Evolutionary conservation across 2,329 filamentous ascomycete species (phyloP), one percentile per base, ranked within the genome.

Genomic region (Fusarium acutatum): DNA sequence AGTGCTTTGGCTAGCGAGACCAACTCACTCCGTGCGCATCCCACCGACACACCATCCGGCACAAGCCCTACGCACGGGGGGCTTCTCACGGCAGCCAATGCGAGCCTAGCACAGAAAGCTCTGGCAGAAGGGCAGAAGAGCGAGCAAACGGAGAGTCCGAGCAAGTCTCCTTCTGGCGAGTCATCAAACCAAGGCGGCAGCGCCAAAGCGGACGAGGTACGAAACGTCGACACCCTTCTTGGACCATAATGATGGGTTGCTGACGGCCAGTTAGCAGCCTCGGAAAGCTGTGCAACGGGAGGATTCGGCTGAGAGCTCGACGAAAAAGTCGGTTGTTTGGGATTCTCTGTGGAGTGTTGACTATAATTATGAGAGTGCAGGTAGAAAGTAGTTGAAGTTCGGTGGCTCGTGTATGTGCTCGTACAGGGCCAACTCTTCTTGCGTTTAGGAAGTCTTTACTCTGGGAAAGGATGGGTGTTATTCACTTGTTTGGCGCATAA

Each of bases 331-430:
- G 34, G 82, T 90, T 8, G 84, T 91, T 15, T 92, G 89, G 89
- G 89, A 91, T 73, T 86, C 88, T 18, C 80, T 92, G 22, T 91
- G 90, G 89, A 89, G 85, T 70, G 78, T 91, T 32, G 89, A 91
- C 75, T 84, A 90, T 50, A 89, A 83, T 70, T 86, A 88, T 56
- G 88, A 88, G 72, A 86, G 84, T 46, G 74, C 77, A 5, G 60
- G 64, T n/a, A 80, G 74, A 73, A 79, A 72, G 69, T 79, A 75
- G 70, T 38, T 28, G 18, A n/a, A 37, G 32, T 30, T 30, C 12
- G 46, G 10, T 40, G 35, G 9, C 35, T 60, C 32, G 34, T 49
- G 26, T 58, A 56, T 54, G 37, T 60, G 57, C 32, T 56, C 37
- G 40, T 56, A 22, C 32, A 41, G 46, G 53, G 41, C 49, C 44